Evolutionary conservation across 768 basidiomycete species (phyloP).

Genomic region (Tremella fuciformis): DNA sequence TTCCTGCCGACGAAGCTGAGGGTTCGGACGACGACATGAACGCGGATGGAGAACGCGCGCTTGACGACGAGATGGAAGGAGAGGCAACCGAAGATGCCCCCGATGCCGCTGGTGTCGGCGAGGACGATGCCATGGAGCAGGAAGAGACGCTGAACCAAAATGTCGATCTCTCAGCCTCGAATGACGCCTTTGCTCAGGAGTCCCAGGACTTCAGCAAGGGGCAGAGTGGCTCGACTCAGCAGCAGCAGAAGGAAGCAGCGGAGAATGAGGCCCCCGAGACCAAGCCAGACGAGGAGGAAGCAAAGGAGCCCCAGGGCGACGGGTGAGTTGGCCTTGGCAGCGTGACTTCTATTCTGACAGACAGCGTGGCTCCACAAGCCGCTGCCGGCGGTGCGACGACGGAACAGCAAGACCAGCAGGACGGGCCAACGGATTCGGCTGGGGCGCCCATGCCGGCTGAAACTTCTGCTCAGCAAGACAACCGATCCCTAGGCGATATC

Average conservation of each 20-base stretch:
- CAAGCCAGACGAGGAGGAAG: slow-evolving; percentile 20
- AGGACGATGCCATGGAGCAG: slow-evolving; percentile 45
- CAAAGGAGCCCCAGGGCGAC: slow-evolving; percentile 19
- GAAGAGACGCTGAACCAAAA: slow-evolving; percentile 33
- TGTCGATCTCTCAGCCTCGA: slow-evolving; percentile 37
- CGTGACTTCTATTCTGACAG: slow-evolving; percentile 8
- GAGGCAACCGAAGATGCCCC: slow-evolving; percentile 39
- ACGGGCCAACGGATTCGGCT: slow-evolving; percentile 39
- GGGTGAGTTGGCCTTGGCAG: slow-evolving; percentile 29
- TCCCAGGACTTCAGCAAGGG: slow-evolving; percentile 29
- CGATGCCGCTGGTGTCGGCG: slow-evolving; percentile 38
- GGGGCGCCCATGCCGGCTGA: slow-evolving; percentile 42
- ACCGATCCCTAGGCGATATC: slow-evolving; percentile 77
- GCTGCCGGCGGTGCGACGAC: slow-evolving; percentile 36
- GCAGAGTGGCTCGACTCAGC: slow-evolving; percentile 24
- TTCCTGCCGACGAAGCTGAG: slow-evolving; percentile 44
- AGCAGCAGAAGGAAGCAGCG: slow-evolving; percentile 53
- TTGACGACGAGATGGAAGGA: slow-evolving; percentile 32
- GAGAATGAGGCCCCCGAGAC: slow-evolving; percentile 25
- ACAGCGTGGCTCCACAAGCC: slow-evolving; percentile 27
- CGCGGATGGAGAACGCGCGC: slow-evolving; percentile 23
- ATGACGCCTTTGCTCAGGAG: slow-evolving; percentile 49
- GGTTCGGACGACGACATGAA: slow-evolving; percentile 52
- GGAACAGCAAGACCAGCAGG: slow-evolving; percentile 51
- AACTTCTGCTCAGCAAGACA: slow-evolving; percentile 41